Evolutionary conservation across 2,329 filamentous ascomycete species (phyloP), one percentile per base, ranked within the genome.

Genomic region (Venturia aucupariae): DNA sequence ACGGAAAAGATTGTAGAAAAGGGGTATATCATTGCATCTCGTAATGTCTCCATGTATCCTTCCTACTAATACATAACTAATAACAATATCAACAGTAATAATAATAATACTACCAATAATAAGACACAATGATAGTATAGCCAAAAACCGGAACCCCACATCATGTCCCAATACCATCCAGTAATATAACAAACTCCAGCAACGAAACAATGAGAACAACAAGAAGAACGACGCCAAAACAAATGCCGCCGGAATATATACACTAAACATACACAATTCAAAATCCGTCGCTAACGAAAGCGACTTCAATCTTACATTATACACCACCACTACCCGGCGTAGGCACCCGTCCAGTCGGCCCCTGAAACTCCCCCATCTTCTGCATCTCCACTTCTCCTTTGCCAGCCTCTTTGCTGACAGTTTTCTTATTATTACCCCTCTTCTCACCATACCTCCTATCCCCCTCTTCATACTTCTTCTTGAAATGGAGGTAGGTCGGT

Each of bases 401-500:
- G 39, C 24, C 42, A 38, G 32, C 46, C 42, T 51, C 57, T n/a
- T 62, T 41, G 15, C 44, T 51, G n/a, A 42, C 38, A 4, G 17
- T 3, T 24, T 41, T 41, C 19, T 24, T 38, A 4, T 48, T 17
- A 24, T 15, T 41, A 24, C 55, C 22, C 51, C 51, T 65, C 32
- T 81, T 79, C 63, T 79, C 76, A 8, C 88, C 90, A 66, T 97
- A 86, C 32, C 94, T 85, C 76, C 96, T 90, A 74, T 97, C 94
- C 7, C 94, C 94, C 67, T 87, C 82, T 67, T 86, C 79, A 70
- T 94, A 93, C 63, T 79, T 78, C 54, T 79, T 79, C 78, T 96
- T 97, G 80, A 97, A 96, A 67, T 85, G 84, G 72, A 97, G 85
- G 74, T 97, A 97, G 0, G 90, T 93, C 8, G 93, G 92, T 24